Percentiles rank a stretch among this genome's conserved stretches.
These are phyloP conservation scores for Blumeriella jaapii DNA, from an alignment of 2,329 filamentous ascomycete genomes.

Conservation along the genomic window DNA sequence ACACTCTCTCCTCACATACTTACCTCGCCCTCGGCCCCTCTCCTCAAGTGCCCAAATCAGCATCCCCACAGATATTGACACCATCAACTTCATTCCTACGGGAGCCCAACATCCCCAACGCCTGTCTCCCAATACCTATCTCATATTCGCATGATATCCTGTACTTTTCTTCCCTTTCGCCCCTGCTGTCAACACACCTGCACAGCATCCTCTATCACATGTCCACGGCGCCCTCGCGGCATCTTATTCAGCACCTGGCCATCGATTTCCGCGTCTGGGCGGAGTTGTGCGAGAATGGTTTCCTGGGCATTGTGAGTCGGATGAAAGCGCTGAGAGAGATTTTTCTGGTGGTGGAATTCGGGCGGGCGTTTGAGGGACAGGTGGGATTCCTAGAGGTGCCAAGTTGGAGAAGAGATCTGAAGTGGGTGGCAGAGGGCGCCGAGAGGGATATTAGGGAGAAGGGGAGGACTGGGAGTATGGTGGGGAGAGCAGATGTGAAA, in stretches of 20 bases:
- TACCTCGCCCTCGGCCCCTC: constrained; percentile 10
- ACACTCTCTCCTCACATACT: constrained; percentile 5
- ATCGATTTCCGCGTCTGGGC: constrained; percentile 20
- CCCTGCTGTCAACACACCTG: constrained; percentile 12
- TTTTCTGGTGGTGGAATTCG: constrained; percentile 22
- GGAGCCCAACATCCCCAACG: neutral
- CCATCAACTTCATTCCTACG: neutral
- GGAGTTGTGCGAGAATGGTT: constrained; percentile 17
- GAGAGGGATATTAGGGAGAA: constrained; percentile 12
- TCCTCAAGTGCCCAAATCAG: neutral
- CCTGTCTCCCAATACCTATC: constrained; percentile 12
- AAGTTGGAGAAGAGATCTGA: constrained; percentile 20
- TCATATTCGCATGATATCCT: constrained; percentile 12
- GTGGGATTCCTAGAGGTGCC: constrained; percentile 14
- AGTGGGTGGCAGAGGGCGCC: constrained; percentile 16
- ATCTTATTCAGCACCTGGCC: constrained; percentile 13
- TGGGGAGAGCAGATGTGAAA: constrained; percentile 7
- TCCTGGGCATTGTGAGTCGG: constrained; percentile 14
- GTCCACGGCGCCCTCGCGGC: constrained; percentile 14
- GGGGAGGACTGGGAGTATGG: constrained; percentile 3
- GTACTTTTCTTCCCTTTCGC: constrained; percentile 16
- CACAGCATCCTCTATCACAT: constrained; percentile 19
- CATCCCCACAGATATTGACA: neutral
- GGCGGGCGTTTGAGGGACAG: constrained; percentile 12
- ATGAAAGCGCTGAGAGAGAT: constrained; percentile 16